Percentiles rank a stretch among this genome's conserved stretches.
Conservation (phyloP, 495 filamentous ascomycete species). For the Aspergillus conjunctus region DNA sequence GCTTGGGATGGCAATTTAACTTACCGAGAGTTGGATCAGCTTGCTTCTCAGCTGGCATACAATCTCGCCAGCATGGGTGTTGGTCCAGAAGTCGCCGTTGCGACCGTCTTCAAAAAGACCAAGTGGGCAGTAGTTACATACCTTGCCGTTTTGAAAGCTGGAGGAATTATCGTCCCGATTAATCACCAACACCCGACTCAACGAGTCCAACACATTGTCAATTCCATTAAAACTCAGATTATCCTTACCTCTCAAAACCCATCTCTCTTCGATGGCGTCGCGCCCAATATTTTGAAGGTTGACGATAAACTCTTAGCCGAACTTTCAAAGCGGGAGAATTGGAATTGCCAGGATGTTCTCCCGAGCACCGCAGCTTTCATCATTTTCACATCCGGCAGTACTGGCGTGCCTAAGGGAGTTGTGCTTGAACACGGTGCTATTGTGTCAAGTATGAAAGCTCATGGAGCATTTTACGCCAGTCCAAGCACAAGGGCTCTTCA, state of each 20-base stretch:
- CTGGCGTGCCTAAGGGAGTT: constrained; percentile 13
- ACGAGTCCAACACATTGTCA: constrained; percentile 2
- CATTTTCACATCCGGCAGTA: constrained; percentile 17
- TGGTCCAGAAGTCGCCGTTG: neutral
- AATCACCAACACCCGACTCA: constrained; percentile 12
- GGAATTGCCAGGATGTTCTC: neutral
- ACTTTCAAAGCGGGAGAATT: neutral
- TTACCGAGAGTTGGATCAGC: constrained; percentile 24
- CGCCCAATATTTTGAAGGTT: constrained; percentile 5
- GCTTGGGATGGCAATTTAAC: constrained; percentile 36
- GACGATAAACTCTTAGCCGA: neutral
- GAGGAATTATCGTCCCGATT: constrained; percentile 11
- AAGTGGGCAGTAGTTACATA: constrained; percentile 15
- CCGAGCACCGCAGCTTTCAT: constrained; percentile 5
- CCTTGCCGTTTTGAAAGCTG: constrained; percentile 12
- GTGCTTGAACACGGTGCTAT: constrained; percentile 13
- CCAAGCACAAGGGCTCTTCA: constrained; percentile 11
- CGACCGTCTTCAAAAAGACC: constrained; percentile 15
- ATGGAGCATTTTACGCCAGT: constrained; percentile 10
- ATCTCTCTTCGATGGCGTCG: neutral
- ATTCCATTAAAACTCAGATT: neutral
- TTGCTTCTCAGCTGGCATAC: neutral
- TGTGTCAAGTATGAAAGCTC: constrained; percentile 14
- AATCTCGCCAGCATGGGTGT: constrained; percentile 5
- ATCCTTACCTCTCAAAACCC: constrained; percentile 10